A percentile compares a stretch with the other conserved stretches of the same genome.
phyloP scores from a whole-genome alignment of 495 filamentous ascomycete species.

The Opeltia flavorubescens region DNA sequence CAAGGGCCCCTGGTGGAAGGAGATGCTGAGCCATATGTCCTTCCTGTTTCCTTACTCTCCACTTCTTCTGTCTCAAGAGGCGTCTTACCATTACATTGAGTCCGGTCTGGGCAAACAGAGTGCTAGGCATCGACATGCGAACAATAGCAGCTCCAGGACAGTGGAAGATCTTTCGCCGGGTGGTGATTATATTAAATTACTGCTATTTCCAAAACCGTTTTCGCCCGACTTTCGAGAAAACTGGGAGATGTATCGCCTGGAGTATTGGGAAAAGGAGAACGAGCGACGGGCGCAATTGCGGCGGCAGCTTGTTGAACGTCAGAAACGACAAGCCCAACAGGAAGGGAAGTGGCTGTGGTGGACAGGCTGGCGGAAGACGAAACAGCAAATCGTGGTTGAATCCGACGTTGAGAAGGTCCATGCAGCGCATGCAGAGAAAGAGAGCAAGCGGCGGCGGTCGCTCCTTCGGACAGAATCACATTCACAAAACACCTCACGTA shows the following conservation, averaged over 20 bases:
- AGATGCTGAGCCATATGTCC: constrained; percentile 50
- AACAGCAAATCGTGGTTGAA: constrained; percentile 16
- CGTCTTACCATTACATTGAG: constrained; percentile 56
- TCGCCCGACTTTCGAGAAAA: constrained; percentile 91
- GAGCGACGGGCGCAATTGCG: constrained; percentile 65
- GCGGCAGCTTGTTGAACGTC: constrained; percentile 47
- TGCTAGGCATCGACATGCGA: constrained; percentile 24
- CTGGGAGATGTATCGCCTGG: constrained; percentile 84
- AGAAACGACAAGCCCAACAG: constrained; percentile 48
- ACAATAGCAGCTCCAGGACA: constrained; percentile 41
- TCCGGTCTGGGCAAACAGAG: constrained; percentile 29
- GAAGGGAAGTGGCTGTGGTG: constrained; percentile 77
- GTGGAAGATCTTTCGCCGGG: constrained; percentile 68
- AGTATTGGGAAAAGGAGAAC: constrained; percentile 97
- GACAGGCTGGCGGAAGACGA: constrained; percentile 46
- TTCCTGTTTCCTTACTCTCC: constrained; percentile 61
- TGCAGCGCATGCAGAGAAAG: constrained; percentile 25
- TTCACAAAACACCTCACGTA: constrained; percentile 35
- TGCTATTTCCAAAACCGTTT: constrained; percentile 88
- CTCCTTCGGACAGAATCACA: constrained; percentile 31
- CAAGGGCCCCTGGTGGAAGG: constrained; percentile 68
- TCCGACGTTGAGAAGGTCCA: constrained; percentile 18
- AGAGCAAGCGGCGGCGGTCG: constrained; percentile 21
- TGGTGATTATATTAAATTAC: constrained; percentile 79
- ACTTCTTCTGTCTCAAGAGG: constrained; percentile 39